Evolutionary conservation across 1,284 basidiomycete genomes (phyloP).

Genomic region (Pseudozyma tsukubaensis): DNA sequence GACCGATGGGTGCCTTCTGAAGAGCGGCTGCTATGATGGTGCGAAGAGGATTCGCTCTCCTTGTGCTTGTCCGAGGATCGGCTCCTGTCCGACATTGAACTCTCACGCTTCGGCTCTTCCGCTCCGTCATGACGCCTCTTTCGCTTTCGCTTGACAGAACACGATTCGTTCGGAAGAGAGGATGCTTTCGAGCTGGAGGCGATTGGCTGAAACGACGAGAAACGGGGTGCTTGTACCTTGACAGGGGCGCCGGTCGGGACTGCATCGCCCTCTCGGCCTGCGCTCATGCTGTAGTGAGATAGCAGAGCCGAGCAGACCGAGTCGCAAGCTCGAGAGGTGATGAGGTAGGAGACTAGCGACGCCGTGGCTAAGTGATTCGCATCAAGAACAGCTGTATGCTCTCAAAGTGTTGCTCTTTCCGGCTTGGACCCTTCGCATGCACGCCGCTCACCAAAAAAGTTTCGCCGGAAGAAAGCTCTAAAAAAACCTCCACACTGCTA

Average conservation of each 20-base stretch:
- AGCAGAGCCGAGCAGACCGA: conserved; percentile 45
- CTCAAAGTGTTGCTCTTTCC: conserved; percentile 3
- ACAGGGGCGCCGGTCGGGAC: background rate
- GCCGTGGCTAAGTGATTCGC: background rate
- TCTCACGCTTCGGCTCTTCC: too few relatives aligned
- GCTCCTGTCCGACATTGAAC: too few relatives aligned
- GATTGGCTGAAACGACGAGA: conserved; percentile 11
- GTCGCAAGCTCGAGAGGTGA: background rate
- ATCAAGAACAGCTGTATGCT: too few relatives aligned
- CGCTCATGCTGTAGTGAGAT: conserved; percentile 19
- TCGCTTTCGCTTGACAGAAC: too few relatives aligned
- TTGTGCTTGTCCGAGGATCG: too few relatives aligned
- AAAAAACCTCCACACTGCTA: background rate
- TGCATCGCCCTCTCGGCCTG: conserved; percentile 17
- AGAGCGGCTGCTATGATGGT: too few relatives aligned
- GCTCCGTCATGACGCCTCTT: too few relatives aligned
- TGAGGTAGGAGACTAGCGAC: background rate
- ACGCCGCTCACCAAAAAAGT: background rate
- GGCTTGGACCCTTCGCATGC: background rate
- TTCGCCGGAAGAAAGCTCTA: background rate
- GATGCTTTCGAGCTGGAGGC: conserved; percentile 3
- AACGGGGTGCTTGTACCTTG: conserved; percentile 9
- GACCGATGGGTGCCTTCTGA: background rate
- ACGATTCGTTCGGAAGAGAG: too few relatives aligned
- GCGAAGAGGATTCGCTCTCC: too few relatives aligned